Percentiles rank a stretch among this genome's conserved stretches.
These are phyloP conservation scores for Reutealis trisperma DNA, from an alignment of 345 rosid genomes.

Conservation along the genomic window DNA sequence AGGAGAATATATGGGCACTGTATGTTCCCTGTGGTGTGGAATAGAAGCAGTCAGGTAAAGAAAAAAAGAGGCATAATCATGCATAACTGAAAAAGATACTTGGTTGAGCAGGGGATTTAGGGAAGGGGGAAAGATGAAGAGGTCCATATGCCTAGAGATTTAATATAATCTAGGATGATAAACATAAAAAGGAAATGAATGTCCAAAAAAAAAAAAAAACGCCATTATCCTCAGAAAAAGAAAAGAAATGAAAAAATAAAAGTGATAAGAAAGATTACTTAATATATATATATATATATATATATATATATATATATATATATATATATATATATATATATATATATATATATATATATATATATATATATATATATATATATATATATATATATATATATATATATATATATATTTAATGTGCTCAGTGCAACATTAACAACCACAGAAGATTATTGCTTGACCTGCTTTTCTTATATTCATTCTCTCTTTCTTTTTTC, in stretches of 20 bases:
- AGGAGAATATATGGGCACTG: constrained; percentile 90
- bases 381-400: not conserved
- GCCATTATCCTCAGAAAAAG: not conserved
- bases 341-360: too few relatives aligned
- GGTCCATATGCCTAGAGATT: too few relatives aligned
- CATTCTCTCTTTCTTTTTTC: too few relatives aligned
- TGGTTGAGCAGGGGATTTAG: not conserved
- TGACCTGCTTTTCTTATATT: not conserved
- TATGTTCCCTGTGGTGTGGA: constrained; percentile 70
- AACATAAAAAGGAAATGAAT: too few relatives aligned
- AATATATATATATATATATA: not conserved
- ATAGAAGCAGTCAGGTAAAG: not conserved
- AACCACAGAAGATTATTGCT: not conserved
- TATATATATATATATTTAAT: not conserved
- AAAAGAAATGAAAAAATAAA: not conserved
- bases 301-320: too few relatives aligned
- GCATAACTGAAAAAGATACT: not conserved
- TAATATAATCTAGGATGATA: too few relatives aligned
- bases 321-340: too few relatives aligned
- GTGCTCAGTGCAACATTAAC: not conserved
- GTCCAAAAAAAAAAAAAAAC: not conserved
- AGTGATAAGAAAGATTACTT: too few relatives aligned
- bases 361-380: too few relatives aligned
- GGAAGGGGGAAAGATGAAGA: too few relatives aligned
- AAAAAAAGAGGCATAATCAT: not conserved